phyloP scores from a whole-genome alignment of 225 moss, liverwort and hornwort species.

The Ulota crispa region DNA sequence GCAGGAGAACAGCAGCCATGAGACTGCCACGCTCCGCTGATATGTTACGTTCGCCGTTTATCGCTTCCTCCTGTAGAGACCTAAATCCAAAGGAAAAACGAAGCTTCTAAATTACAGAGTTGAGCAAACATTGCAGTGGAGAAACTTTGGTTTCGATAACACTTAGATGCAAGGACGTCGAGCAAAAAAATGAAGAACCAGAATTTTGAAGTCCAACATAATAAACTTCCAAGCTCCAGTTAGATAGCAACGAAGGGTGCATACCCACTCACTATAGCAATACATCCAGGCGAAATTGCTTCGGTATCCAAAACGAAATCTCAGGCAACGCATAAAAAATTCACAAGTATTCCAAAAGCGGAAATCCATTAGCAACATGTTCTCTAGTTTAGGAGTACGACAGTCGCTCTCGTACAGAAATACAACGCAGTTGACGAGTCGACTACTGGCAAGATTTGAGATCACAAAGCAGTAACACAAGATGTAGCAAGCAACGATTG shows the following conservation, averaged over 20 bases:
- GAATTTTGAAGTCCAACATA: background rate
- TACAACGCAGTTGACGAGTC: background rate
- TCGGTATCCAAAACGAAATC: background rate
- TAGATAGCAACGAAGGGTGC: constrained; percentile 6
- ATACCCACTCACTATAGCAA: background rate
- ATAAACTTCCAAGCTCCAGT: background rate
- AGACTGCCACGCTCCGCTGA: constrained; percentile 60
- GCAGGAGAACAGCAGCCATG: constrained; percentile 72
- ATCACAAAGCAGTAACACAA: background rate
- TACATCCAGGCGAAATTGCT: background rate
- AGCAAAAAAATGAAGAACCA: background rate
- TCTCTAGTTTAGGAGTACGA: background rate
- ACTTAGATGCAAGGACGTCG: background rate
- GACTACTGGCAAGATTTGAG: background rate
- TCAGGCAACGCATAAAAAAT: constrained; percentile 5
- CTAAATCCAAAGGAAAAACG: constrained; percentile 32
- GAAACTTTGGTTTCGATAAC: background rate
- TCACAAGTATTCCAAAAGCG: background rate
- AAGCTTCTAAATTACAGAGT: background rate
- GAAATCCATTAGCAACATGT: background rate
- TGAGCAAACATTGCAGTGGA: background rate
- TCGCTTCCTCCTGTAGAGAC: constrained; percentile 63
- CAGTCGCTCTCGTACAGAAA: background rate
- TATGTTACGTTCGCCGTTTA: constrained; percentile 29
- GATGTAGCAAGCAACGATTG: background rate